Conservation (phyloP, 306 rosid species). For the Malus sylvestris region DNA sequence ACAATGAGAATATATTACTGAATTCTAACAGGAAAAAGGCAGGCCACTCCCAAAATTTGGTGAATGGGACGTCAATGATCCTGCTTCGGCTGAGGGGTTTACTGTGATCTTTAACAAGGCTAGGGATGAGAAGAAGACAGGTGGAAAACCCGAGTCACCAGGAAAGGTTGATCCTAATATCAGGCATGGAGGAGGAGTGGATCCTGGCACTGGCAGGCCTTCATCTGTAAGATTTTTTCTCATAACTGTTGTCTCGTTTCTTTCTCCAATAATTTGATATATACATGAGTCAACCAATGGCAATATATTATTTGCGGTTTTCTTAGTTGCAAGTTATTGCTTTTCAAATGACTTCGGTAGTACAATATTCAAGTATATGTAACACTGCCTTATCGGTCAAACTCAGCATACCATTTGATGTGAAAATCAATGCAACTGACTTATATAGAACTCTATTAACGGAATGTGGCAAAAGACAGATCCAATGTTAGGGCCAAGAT, state of each 20-base stretch:
- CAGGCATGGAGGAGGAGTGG: constrained; percentile 43
- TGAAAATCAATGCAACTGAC: constrained; percentile 9
- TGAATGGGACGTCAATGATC: constrained; percentile 99
- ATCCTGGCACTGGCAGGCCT: constrained; percentile 65
- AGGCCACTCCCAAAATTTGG: constrained; percentile 95
- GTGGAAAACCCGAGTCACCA: constrained; percentile 92
- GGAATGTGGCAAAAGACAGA: not conserved
- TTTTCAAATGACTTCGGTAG: not conserved
- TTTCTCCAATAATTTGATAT: not conserved
- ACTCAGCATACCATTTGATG: not conserved
- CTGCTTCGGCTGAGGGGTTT: constrained; percentile 98
- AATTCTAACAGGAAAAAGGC: constrained; percentile 74
- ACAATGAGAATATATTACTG: not conserved
- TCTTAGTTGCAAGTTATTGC: constrained; percentile 6
- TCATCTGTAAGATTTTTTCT: constrained; percentile 55
- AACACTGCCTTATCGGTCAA: not conserved
- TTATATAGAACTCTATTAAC: not conserved
- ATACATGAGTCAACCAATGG: not conserved
- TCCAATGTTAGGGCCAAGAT: not conserved
- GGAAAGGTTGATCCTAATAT: constrained; percentile 59
- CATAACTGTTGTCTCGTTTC: not conserved
- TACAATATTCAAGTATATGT: not conserved
- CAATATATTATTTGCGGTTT: constrained; percentile 4
- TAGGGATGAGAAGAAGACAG: constrained; percentile 93
- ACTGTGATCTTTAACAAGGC: constrained; percentile 98